Conservation (phyloP, 768 basidiomycete genomes). For the Lyophyllum decastes region DNA sequence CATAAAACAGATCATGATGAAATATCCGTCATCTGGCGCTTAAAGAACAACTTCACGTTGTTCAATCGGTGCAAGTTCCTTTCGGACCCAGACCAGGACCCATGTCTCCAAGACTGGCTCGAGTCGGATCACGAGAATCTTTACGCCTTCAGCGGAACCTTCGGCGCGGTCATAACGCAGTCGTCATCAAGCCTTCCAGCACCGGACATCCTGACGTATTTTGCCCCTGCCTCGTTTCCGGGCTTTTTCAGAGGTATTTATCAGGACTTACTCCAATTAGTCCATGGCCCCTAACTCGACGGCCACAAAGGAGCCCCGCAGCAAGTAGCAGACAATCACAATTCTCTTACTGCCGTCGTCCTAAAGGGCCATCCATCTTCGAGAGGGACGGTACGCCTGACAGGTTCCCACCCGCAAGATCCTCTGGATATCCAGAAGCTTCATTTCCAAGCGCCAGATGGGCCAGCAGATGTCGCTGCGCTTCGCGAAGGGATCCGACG, state of each 20-base stretch:
- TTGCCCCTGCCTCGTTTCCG: conserved; percentile 23
- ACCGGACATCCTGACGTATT: conserved; percentile 29
- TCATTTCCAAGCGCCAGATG: conserved; percentile 27
- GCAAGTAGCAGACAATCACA: conserved; percentile 20
- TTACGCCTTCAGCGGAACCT: conserved; percentile 27
- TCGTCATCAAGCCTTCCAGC: conserved; percentile 20
- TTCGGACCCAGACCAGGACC: conserved; percentile 25
- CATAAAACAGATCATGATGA: conserved; percentile 30
- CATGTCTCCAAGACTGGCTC: conserved; percentile 30
- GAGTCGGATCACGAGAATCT: conserved; percentile 21
- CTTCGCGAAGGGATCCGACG: conserved; percentile 26
- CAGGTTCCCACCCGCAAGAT: conserved; percentile 31
- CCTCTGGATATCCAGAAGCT: conserved; percentile 28
- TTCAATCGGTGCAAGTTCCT: conserved; percentile 27
- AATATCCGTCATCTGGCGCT: conserved; percentile 27
- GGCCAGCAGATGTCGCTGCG: conserved; percentile 24
- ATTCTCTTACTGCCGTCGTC: conserved; percentile 25
- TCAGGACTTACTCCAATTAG: background rate
- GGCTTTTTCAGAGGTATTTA: conserved; percentile 28
- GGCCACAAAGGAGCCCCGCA: conserved; percentile 19
- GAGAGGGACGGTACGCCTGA: conserved; percentile 30
- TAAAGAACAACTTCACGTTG: conserved; percentile 29
- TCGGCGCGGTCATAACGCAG: conserved; percentile 23
- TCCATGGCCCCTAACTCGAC: background rate
- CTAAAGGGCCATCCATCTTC: conserved; percentile 31